Percentiles rank a stretch among this genome's conserved stretches.
Conservation (phyloP, 2,329 filamentous ascomycete genomes). For the Zymoseptoria ardabiliae region DNA sequence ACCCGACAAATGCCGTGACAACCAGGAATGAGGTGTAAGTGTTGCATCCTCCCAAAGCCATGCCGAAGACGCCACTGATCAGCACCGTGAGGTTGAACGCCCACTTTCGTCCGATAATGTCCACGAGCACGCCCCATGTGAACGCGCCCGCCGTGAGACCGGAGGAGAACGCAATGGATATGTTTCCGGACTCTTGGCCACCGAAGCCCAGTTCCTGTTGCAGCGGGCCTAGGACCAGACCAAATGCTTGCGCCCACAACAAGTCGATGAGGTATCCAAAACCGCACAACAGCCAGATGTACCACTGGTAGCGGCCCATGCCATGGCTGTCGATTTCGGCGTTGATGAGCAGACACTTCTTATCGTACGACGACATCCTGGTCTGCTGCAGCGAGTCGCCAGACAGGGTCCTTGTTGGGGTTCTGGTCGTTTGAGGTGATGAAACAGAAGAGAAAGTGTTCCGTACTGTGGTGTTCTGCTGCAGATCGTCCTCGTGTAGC, state of each 20-base stretch:
- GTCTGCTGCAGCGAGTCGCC: not conserved
- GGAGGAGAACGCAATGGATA: conserved; percentile 45
- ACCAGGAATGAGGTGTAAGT: conserved; percentile 47
- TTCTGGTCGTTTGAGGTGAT: not conserved
- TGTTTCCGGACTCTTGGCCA: conserved; percentile 39
- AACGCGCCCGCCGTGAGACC: conserved; percentile 51
- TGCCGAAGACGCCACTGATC: conserved; percentile 48
- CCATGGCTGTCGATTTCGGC: conserved; percentile 46
- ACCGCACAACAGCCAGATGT: conserved; percentile 45
- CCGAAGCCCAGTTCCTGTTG: conserved; percentile 51
- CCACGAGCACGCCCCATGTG: conserved; percentile 49
- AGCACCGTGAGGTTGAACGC: conserved; percentile 53
- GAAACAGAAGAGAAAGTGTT: not conserved
- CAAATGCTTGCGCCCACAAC: conserved; percentile 53
- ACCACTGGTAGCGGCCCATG: conserved; percentile 49
- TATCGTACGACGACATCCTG: conserved; percentile 23
- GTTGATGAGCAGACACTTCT: conserved; percentile 39
- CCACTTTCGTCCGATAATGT: conserved; percentile 48
- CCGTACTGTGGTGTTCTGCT: not conserved
- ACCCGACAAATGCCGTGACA: conserved; percentile 48
- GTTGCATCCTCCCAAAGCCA: conserved; percentile 45
- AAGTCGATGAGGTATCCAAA: conserved; percentile 51
- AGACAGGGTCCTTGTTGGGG: not conserved
- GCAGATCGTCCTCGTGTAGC: not conserved
- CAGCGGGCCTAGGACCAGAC: conserved; percentile 47